phyloP scores from a whole-genome alignment of 2,329 filamentous ascomycete genomes.

The Neonectria sp. region DNA sequence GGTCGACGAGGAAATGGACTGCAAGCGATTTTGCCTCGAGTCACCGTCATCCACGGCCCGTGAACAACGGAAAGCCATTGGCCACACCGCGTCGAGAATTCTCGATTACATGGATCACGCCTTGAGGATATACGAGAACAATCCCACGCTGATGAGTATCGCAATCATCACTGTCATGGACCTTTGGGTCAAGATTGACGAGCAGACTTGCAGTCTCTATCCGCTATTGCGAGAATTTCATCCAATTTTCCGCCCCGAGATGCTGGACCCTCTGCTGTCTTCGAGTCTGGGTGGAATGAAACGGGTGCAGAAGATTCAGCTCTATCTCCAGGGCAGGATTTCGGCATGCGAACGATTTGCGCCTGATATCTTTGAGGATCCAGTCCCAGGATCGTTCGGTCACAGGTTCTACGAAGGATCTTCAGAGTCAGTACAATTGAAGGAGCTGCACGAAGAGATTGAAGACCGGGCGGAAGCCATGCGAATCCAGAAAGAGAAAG shows the following conservation, averaged over 20 bases:
- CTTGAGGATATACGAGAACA: constrained; percentile 26
- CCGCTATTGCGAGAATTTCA: constrained; percentile 41
- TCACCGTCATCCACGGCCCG: not conserved
- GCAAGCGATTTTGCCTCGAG: constrained; percentile 26
- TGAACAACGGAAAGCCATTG: constrained; percentile 12
- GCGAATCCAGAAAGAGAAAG: constrained; percentile 46
- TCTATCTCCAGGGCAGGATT: constrained; percentile 41
- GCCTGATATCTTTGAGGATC: constrained; percentile 44
- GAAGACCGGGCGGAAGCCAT: constrained; percentile 35
- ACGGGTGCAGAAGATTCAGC: constrained; percentile 38
- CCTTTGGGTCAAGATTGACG: constrained; percentile 43
- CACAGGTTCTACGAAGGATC: constrained; percentile 48
- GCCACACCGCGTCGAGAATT: constrained; percentile 19
- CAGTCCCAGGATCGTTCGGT: constrained; percentile 45
- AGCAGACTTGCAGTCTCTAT: constrained; percentile 36
- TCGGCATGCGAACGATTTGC: constrained; percentile 24
- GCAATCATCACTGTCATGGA: constrained; percentile 45
- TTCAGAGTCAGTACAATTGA: constrained; percentile 27
- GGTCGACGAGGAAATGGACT: constrained; percentile 30
- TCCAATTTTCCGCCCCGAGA: constrained; percentile 40
- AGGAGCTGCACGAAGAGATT: constrained; percentile 44
- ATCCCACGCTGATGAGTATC: constrained; percentile 40
- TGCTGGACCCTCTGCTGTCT: constrained; percentile 41
- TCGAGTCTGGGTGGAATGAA: constrained; percentile 37
- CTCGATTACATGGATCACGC: constrained; percentile 30